These are phyloP conservation scores for Escallonia rubra DNA, from an alignment of 129 eudicot species.

Conservation along the genomic window DNA sequence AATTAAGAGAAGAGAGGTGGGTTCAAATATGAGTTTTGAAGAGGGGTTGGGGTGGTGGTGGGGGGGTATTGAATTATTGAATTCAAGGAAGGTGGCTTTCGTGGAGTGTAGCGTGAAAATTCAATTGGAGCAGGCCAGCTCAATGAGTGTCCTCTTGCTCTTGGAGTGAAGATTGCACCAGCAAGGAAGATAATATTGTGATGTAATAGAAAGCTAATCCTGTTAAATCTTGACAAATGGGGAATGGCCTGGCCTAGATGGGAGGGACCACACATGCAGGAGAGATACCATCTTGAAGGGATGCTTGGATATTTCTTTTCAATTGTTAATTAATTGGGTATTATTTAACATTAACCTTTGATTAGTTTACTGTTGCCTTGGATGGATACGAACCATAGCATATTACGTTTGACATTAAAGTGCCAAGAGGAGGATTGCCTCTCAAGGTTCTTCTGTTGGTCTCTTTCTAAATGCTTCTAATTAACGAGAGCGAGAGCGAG, in stretches of 20 bases:
- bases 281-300: slow-evolving; percentile 13
- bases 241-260: slow-evolving; percentile 21
- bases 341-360: not conserved
- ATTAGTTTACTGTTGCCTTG: slow-evolving; percentile 14
- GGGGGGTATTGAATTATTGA: slow-evolving; percentile 29
- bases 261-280: slow-evolving; percentile 32
- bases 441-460: slow-evolving; percentile 2
- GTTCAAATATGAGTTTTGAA: slow-evolving; percentile 2
- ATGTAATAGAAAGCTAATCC: slow-evolving; percentile 11
- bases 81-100: slow-evolving; percentile 35
- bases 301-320: slow-evolving; percentile 23
- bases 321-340: slow-evolving; percentile 6
- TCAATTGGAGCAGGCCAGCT: slow-evolving; percentile 39
- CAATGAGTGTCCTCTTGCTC: slow-evolving; percentile 28
- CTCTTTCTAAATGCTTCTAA: not conserved
- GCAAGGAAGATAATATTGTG: slow-evolving; percentile 1
- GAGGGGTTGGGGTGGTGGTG: not conserved
- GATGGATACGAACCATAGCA: slow-evolving; percentile 5
- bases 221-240: slow-evolving; percentile 34
- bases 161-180: slow-evolving; percentile 17
- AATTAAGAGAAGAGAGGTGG: not conserved
- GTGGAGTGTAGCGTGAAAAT: slow-evolving; percentile 45
- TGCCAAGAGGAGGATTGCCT: not conserved
- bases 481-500: no score
- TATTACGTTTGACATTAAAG: no score